Evolutionary conservation across 2,329 filamentous ascomycete species (phyloP).

Genomic region (Tolypocladium inflatum): DNA sequence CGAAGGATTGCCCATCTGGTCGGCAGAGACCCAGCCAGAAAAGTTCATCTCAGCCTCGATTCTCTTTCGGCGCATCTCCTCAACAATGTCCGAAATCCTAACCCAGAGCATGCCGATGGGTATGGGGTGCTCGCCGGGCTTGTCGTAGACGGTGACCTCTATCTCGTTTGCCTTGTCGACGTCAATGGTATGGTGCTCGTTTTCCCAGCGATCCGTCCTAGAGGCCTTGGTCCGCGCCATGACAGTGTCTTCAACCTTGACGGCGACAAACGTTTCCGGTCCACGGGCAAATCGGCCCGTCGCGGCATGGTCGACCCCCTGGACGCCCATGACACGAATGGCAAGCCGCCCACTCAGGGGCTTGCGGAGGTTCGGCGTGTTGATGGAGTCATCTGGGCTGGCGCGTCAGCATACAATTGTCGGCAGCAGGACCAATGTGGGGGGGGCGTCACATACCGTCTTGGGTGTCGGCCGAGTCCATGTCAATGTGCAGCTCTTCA

Average conservation of each 20-base stretch:
- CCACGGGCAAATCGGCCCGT: constrained; percentile 77
- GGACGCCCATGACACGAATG: constrained; percentile 78
- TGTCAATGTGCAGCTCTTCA: constrained; percentile 91
- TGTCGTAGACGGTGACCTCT: constrained; percentile 95
- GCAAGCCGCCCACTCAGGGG: constrained; percentile 87
- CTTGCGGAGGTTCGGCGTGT: constrained; percentile 88
- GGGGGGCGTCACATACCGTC: constrained; percentile 51
- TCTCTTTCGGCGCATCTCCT: constrained; percentile 94
- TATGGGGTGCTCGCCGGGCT: constrained; percentile 78
- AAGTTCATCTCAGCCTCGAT: constrained; percentile 93
- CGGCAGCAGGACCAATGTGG: background rate
- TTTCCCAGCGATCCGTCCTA: constrained; percentile 81
- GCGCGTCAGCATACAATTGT: constrained; percentile 8
- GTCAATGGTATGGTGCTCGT: constrained; percentile 82
- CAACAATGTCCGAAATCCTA: constrained; percentile 90
- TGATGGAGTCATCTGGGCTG: constrained; percentile 80
- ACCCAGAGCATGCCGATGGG: constrained; percentile 96
- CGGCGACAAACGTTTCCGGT: constrained; percentile 88
- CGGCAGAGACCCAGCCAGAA: constrained; percentile 93
- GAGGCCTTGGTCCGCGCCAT: constrained; percentile 81
- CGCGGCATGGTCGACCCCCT: constrained; percentile 88
- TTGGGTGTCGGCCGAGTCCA: constrained; percentile 65
- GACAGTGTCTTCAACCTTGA: constrained; percentile 93
- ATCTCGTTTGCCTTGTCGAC: constrained; percentile 99
- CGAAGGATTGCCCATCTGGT: constrained; percentile 67